Conservation (phyloP, 2,329 filamentous ascomycete species). For the Raffaelea albimanens region DNA sequence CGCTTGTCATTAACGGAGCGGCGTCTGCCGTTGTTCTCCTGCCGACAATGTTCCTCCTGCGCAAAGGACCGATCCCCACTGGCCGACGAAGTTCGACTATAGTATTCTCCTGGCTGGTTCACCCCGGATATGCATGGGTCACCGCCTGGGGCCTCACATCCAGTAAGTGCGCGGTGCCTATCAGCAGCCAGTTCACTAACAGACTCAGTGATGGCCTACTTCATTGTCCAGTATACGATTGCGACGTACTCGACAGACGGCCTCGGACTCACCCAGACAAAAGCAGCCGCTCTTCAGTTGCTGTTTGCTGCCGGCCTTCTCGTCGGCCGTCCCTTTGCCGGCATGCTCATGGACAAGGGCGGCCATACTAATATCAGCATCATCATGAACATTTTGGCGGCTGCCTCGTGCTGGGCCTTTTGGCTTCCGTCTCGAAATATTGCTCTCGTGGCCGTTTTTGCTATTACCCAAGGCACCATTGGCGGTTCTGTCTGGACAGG, state of each 20-base stretch:
- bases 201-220: slow-evolving; percentile 3
- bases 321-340: neutral
- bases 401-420: slow-evolving; percentile 7
- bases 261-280: slow-evolving; percentile 4
- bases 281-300: slow-evolving; percentile 6
- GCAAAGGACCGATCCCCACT: neutral
- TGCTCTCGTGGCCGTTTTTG: slow-evolving; percentile 6
- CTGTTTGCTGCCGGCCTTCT: slow-evolving; percentile 4
- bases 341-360: slow-evolving; percentile 2
- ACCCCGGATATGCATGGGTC: no score
- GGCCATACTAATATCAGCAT: slow-evolving; percentile 5
- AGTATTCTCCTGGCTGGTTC: neutral
- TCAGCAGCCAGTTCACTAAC: no score
- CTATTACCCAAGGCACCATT: slow-evolving; percentile 38
- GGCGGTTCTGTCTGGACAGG: slow-evolving; percentile 42
- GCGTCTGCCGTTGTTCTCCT: slow-evolving; percentile 3
- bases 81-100: neutral
- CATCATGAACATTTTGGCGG: neutral
- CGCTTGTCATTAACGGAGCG: slow-evolving; percentile 4
- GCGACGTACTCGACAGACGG: slow-evolving; percentile 1
- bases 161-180: neutral
- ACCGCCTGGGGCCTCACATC: no score
- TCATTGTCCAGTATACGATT: slow-evolving; percentile 3
- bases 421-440: slow-evolving; percentile 7
- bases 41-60: slow-evolving; percentile 1